Evolutionary conservation across 768 basidiomycete genomes (phyloP), one percentile per base, ranked within the genome.

Genomic region (Glaciozyma martinii): DNA sequence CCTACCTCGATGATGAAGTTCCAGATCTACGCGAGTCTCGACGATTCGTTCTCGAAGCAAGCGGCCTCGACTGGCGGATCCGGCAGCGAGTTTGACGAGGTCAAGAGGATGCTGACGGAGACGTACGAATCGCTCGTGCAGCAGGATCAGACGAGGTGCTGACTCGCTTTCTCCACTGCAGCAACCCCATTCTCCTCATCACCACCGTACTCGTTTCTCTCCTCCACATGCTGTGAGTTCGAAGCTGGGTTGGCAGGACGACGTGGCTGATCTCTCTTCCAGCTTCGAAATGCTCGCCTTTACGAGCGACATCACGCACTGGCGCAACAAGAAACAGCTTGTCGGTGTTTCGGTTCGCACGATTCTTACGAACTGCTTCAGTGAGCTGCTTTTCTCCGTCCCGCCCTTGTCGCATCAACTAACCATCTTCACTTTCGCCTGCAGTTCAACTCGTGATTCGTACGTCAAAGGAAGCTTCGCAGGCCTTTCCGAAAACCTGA

Each of bases 281-380:
- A 90, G 89, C 30, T 94, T 95, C 75, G 91, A 63, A n/a, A 61
- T 66, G 46, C 59, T 67, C 3, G 63, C 70, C 10, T 68, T 68
- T 33, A 30, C 19, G 1, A 40, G 84, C 32, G 94, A 98, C 73
- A 89, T 98, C 50, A 85, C 87, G 33, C 94, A 98, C 75, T 97
- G 93, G 93, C 81, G 91, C 47, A 85, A 91, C 74, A 93, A 85
- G 79, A 78, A 77, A 66, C 92, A 98, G 76, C 84, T 98, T 77
- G 87, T 88, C 65, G 95, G 95, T 18, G 93, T 99, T 19, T 94
- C 91, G 59, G 82, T 99, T 69, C 84, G 92, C 40, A 78, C 80
- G 6, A 88, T 99, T 71, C 75, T 97, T 71, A 89, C 90, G 46
- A 99, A 98, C 76, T 90, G 93, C 67, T 85, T 97, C 75, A 88